These are phyloP conservation scores for Pseudocercospora vitis DNA, from an alignment of 2,329 filamentous ascomycete genomes.

Conservation along the genomic window DNA sequence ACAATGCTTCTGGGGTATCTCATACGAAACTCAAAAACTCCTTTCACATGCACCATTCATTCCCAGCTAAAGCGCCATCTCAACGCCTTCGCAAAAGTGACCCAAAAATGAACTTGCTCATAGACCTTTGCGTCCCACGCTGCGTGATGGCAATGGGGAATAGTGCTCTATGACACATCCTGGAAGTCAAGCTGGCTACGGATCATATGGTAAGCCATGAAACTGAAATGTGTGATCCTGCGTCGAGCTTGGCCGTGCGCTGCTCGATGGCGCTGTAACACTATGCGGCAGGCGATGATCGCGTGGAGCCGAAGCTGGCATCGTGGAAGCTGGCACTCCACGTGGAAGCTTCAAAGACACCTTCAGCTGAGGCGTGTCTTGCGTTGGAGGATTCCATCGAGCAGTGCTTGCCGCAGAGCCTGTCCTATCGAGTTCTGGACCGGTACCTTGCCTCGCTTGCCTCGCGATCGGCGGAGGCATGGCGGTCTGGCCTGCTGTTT, in stretches of 20 bases:
- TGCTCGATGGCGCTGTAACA: no score
- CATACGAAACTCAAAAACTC: not conserved
- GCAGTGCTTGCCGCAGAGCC: constrained; percentile 3
- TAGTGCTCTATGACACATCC: no score
- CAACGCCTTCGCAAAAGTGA: not conserved
- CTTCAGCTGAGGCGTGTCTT: not conserved
- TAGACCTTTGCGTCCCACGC: no score
- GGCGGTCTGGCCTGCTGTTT: constrained; percentile 53
- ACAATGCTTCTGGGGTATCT: constrained; percentile 3
- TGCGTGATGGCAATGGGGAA: no score
- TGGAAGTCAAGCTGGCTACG: no score
- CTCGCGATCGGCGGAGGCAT: constrained; percentile 11
- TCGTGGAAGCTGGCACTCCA: constrained; percentile 1
- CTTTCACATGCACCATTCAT: not conserved
- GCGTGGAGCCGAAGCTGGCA: not conserved
- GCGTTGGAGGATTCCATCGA: not conserved
- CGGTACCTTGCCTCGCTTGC: not conserved
- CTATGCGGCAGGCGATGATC: not conserved
- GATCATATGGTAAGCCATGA: no score
- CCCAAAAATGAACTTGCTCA: no score
- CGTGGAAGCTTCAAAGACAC: not conserved
- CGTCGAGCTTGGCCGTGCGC: not conserved
- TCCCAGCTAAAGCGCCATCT: not conserved
- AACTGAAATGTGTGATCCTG: no score
- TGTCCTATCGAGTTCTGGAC: not conserved